Evolutionary conservation across 2,329 filamentous ascomycete species (phyloP).

Genomic region (Cordyceps militaris): DNA sequence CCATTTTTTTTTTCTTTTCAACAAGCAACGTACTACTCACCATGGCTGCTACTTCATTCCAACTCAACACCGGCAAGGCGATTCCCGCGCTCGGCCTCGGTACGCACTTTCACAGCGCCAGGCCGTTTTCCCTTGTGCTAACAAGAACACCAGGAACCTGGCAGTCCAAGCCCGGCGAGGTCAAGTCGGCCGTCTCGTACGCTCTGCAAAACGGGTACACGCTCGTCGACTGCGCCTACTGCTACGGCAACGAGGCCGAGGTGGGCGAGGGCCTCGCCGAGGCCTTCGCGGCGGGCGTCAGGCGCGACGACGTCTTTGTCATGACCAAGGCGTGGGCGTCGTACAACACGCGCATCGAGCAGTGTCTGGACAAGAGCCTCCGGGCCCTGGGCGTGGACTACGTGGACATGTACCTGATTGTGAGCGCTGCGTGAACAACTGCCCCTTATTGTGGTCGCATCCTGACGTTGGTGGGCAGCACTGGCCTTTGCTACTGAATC

Average conservation of each 20-base stretch:
- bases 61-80: conserved; percentile 56
- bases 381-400: conserved; percentile 70
- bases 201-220: conserved; percentile 52
- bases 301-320: conserved; percentile 74
- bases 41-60: conserved; percentile 52
- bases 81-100: conserved; percentile 60
- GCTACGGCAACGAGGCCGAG: conserved; percentile 76
- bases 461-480: conserved; percentile 38
- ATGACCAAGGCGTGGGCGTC: conserved; percentile 83
- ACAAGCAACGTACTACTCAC: conserved; percentile 4
- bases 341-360: conserved; percentile 62
- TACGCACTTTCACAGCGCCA: conserved; percentile 27
- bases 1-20: background rate
- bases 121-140: background rate
- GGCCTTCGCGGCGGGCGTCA: conserved; percentile 62
- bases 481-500: conserved; percentile 78
- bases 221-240: conserved; percentile 66
- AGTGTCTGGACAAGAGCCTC: conserved; percentile 65
- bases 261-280: conserved; percentile 72
- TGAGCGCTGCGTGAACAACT: conserved; percentile 19
- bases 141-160: conserved; percentile 47
- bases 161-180: conserved; percentile 54
- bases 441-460: background rate
- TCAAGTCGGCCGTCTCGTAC: conserved; percentile 49
- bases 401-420: conserved; percentile 70